Percentiles rank a stretch among this genome's conserved stretches.
Evolutionary conservation across 2,329 filamentous ascomycete genomes (phyloP).

Genomic region (Phaeosphaeriaceae sp.): DNA sequence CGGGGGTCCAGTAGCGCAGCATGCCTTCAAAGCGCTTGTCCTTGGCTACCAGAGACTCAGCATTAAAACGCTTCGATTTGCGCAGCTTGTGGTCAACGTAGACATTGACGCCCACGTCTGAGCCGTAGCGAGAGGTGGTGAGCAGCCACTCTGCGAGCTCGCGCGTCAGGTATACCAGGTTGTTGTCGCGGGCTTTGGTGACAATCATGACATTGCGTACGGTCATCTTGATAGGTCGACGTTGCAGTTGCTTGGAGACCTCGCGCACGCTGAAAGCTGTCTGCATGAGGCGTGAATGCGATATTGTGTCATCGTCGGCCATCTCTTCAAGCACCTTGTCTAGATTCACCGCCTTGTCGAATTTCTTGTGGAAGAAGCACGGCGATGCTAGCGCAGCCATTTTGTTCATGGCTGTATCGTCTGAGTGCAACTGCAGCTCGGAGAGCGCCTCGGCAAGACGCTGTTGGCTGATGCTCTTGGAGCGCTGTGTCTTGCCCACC

Average conservation of each 20-base stretch:
- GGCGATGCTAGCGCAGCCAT: constrained; percentile 83
- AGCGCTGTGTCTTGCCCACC: constrained; percentile 32
- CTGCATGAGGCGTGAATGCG: constrained; percentile 91
- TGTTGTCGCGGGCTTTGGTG: constrained; percentile 95
- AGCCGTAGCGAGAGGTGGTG: constrained; percentile 86
- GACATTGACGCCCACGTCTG: constrained; percentile 89
- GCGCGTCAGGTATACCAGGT: constrained; percentile 84
- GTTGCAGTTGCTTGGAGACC: constrained; percentile 92
- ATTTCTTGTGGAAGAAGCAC: constrained; percentile 97
- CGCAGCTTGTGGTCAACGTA: constrained; percentile 97
- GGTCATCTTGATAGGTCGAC: constrained; percentile 87
- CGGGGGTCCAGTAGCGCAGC: constrained; percentile 95
- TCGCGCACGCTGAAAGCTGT: constrained; percentile 94
- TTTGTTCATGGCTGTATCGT: constrained; percentile 48
- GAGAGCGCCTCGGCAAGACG: constrained; percentile 68
- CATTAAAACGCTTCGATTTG: constrained; percentile 86
- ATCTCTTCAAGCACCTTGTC: constrained; percentile 96
- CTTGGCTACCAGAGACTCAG: constrained; percentile 72
- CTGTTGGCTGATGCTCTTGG: constrained; percentile 52
- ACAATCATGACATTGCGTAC: constrained; percentile 98
- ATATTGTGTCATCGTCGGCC: constrained; percentile 86
- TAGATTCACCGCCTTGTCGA: constrained; percentile 94
- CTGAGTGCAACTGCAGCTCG: constrained; percentile 57
- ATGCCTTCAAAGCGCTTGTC: constrained; percentile 80
- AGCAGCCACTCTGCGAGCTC: constrained; percentile 90